Evolutionary conservation across 192 early-diverging fungal species (phyloP).

Genomic region (Coemansia biformis): DNA sequence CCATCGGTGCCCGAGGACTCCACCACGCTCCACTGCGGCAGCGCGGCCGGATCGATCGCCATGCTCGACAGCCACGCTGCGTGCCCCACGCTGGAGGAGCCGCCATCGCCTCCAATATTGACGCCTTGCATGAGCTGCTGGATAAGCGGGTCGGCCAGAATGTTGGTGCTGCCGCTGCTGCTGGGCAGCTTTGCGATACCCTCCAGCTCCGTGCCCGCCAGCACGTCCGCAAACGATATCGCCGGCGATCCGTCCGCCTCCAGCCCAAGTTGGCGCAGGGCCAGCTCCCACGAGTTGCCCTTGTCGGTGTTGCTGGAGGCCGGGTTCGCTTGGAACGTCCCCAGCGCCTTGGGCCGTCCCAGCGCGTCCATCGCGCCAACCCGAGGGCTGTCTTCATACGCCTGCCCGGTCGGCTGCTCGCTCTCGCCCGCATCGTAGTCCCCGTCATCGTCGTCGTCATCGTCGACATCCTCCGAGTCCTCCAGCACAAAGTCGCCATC

Average conservation of each 20-base stretch:
- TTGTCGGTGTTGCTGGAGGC: neutral
- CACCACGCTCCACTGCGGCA: no score
- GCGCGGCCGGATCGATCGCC: no score
- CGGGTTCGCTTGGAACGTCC: neutral
- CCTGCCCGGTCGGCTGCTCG: conserved; percentile 1
- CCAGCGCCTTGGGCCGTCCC: neutral
- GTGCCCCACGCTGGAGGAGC: no score
- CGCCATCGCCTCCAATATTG: no score
- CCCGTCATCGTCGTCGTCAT: conserved; percentile 40
- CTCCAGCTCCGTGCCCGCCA: no score
- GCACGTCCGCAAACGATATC: neutral
- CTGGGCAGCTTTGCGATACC: no score
- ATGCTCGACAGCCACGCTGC: no score
- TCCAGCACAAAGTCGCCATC: conserved; percentile 48
- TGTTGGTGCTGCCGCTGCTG: no score
- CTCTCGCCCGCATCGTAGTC: conserved; percentile 16
- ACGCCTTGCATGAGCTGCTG: no score
- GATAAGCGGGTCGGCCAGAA: no score
- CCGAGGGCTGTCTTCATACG: neutral
- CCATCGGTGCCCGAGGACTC: no score
- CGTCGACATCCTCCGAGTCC: conserved; percentile 27
- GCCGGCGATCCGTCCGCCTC: neutral
- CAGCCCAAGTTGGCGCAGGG: conserved; percentile 33
- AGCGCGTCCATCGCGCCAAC: neutral
- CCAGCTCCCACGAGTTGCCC: conserved; percentile 23